phyloP scores from a whole-genome alignment of 2,329 filamentous ascomycete species.

The Sphaerulina vaccinii region DNA sequence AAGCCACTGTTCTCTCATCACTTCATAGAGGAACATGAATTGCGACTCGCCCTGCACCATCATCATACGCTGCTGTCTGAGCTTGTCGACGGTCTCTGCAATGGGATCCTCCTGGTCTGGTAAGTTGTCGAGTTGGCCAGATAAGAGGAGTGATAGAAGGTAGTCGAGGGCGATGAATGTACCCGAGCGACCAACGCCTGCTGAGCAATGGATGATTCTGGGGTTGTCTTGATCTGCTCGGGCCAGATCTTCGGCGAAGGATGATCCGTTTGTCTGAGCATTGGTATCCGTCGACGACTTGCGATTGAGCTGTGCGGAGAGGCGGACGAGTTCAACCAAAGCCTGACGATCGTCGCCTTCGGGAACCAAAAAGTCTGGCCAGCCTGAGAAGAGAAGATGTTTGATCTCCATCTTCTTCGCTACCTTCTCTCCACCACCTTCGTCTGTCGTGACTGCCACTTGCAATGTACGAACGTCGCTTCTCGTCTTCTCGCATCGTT shows the following conservation, averaged over 20 bases:
- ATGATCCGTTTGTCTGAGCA: constrained; percentile 20
- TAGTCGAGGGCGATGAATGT: constrained; percentile 97
- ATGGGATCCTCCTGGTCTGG: constrained; percentile 63
- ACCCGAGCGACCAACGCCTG: constrained; percentile 88
- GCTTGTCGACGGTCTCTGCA: constrained; percentile 71
- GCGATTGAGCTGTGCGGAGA: constrained; percentile 60
- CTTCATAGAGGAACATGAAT: constrained; percentile 84
- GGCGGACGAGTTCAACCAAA: constrained; percentile 67
- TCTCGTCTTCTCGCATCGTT: constrained; percentile 56
- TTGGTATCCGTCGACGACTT: constrained; percentile 25
- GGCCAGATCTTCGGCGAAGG: constrained; percentile 33
- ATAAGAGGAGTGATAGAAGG: constrained; percentile 75
- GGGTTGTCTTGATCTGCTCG: constrained; percentile 55
- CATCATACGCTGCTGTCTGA: constrained; percentile 83
- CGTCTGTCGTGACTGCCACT: constrained; percentile 45
- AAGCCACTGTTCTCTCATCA: constrained; percentile 72
- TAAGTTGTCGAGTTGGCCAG: constrained; percentile 61
- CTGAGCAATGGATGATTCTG: constrained; percentile 71
- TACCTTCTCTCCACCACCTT: not conserved
- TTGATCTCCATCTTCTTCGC: constrained; percentile 67
- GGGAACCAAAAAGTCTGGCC: constrained; percentile 89
- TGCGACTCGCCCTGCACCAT: constrained; percentile 94
- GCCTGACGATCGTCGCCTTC: constrained; percentile 64
- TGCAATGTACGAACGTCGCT: constrained; percentile 73
- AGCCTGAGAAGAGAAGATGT: constrained; percentile 82